Conservation (phyloP, 1,139 yeast species). For the Candida labiduridarum region DNA sequence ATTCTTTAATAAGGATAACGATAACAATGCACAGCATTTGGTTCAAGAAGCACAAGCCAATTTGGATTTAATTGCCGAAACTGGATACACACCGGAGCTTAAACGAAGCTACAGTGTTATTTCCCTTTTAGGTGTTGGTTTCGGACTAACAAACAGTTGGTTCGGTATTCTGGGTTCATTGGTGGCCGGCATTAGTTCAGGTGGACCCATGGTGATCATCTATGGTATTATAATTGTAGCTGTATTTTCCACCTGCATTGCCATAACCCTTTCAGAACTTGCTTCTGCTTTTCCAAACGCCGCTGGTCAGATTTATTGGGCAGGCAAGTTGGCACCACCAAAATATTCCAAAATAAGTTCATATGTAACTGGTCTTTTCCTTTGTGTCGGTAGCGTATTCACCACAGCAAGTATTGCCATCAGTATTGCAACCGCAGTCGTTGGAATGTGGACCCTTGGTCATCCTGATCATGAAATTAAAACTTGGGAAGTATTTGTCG, state of each 20-base stretch:
- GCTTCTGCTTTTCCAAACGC: slow-evolving; percentile 60
- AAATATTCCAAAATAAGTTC: slow-evolving; percentile 47
- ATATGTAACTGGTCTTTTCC: slow-evolving; percentile 55
- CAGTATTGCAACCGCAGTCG: slow-evolving; percentile 49
- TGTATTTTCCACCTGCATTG: slow-evolving; percentile 39
- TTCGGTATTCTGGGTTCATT: slow-evolving; percentile 45
- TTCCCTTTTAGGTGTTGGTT: slow-evolving; percentile 64
- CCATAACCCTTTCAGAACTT: slow-evolving; percentile 47
- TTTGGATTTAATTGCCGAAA: slow-evolving; percentile 32
- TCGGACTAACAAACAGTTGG: slow-evolving; percentile 66
- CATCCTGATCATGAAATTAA: slow-evolving; percentile 45
- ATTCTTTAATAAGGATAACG: not conserved
- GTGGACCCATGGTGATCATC: slow-evolving; percentile 68
- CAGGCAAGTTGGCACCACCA: slow-evolving; percentile 54
- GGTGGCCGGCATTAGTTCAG: slow-evolving; percentile 62
- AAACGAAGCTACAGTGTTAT: slow-evolving; percentile 51
- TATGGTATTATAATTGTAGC: slow-evolving; percentile 69
- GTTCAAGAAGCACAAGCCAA: slow-evolving; percentile 34
- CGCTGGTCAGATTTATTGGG: slow-evolving; percentile 70
- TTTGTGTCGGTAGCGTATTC: slow-evolving; percentile 59
- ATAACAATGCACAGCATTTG: not conserved
- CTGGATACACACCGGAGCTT: slow-evolving; percentile 42
- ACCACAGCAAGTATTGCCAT: slow-evolving; percentile 56
- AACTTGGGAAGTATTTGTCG: slow-evolving; percentile 63
- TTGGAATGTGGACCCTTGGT: slow-evolving; percentile 56